phyloP scores from a whole-genome alignment of 176 grass and related monocot genomes.

The Carex littledalei region DNA sequence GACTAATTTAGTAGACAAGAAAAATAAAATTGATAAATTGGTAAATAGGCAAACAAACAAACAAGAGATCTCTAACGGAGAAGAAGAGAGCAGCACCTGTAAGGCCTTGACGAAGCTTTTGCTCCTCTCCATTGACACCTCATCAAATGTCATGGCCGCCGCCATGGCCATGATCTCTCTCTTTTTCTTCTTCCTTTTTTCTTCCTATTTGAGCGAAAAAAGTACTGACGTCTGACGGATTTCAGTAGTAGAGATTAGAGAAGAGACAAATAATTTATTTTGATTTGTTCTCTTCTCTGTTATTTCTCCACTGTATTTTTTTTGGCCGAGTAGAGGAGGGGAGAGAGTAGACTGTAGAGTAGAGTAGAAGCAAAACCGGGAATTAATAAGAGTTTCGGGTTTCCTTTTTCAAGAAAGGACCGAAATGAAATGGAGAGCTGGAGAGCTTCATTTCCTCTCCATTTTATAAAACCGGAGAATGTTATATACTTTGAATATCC shows the following conservation, averaged over 20 bases:
- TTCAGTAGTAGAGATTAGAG: background rate
- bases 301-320: background rate
- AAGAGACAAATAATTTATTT: background rate
- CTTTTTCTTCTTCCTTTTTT: conserved; percentile 4
- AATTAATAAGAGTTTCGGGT: background rate
- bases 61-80: conserved; percentile 17
- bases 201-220: background rate
- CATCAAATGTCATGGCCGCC: conserved; percentile 56
- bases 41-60: background rate
- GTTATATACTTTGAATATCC: background rate
- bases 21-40: background rate
- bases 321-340: background rate
- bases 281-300: background rate
- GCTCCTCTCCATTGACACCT: conserved; percentile 96
- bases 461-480: background rate
- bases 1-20: background rate
- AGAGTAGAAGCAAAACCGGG: conserved; percentile 43
- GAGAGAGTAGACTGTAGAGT: conserved; percentile 20
- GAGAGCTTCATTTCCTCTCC: background rate
- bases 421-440: conserved; percentile 1
- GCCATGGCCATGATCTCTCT: conserved; percentile 30
- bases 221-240: background rate
- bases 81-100: conserved; percentile 38
- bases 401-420: background rate
- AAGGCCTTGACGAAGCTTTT: conserved; percentile 96